Evolutionary conservation across 306 rosid genomes (phyloP), one percentile per base, ranked within the genome.

Genomic region (Quercus wislizeni): DNA sequence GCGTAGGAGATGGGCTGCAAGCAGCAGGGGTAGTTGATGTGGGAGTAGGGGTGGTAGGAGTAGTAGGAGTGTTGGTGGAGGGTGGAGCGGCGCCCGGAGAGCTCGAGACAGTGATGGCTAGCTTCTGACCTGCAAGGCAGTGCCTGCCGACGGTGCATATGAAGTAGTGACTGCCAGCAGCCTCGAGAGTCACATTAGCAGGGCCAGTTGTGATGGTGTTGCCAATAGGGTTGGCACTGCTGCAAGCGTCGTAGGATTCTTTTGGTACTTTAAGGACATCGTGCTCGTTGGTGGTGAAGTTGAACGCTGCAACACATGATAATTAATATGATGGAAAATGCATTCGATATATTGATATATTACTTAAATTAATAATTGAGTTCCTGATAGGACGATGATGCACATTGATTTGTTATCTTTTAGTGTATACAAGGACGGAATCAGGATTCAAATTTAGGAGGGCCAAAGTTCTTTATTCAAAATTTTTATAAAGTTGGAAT

Each of bases 151-250:
- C 0, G 52, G 41, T 15, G 69, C 87, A 83, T 38, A 83, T 71
- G 78, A 38, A 83, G 51, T 62, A 83, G 67, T 79, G 75, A 18
- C 9, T 9, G 10, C 87, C 87, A 3, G 38, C 12, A 21, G 7
- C 14, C 7, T 8, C 4, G 10, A 83, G 58, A 27, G 78, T 76
- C 0, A 75, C 6, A 58, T 63, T 83, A 5, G 8, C 13, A 0
- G 87, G 83, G 30, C 77, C 71, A 0, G 20, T 41, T 9, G 0
- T 30, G 4, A 28, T 3, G 9, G 5, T 4, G 14, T 2, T 5
- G 0, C 73, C 65, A 18, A 78, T 57, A 1, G 79, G 0, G 27
- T 75, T 69, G 1, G 1, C 2, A 0, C 33, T 8, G 52, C 1
- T 35, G 63, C 86, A 83, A 0, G 78, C 15, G 2, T 56, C 79